phyloP scores from a whole-genome alignment of 202 grass and related monocot genomes.

The Carex arenaria region DNA sequence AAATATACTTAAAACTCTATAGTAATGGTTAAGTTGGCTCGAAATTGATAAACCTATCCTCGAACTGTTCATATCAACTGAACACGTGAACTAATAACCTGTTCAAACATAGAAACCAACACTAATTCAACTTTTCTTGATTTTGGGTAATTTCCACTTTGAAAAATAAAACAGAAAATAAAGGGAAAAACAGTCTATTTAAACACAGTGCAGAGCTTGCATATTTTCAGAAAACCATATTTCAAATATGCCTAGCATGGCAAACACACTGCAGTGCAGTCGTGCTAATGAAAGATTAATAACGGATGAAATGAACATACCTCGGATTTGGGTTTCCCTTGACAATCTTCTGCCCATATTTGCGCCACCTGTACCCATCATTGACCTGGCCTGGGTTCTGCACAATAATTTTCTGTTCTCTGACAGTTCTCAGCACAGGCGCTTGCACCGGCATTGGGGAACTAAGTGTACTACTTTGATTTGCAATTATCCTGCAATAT shows the following conservation, averaged over 20 bases:
- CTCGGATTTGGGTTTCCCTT: constrained; percentile 98
- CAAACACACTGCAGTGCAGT: neutral
- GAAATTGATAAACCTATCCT: neutral
- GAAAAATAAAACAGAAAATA: neutral
- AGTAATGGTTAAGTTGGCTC: neutral
- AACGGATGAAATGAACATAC: constrained; percentile 25
- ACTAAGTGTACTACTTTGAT: constrained; percentile 22
- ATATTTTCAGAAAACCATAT: neutral
- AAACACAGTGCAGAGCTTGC: neutral
- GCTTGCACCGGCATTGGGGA: constrained; percentile 36
- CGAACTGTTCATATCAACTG: neutral
- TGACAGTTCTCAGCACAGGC: constrained; percentile 68
- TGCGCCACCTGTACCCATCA: constrained; percentile 98
- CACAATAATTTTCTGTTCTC: constrained; percentile 84
- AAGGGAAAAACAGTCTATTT: neutral
- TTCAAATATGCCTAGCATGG: neutral
- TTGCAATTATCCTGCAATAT: constrained; percentile 50
- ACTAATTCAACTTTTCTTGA: neutral
- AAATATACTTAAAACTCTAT: neutral
- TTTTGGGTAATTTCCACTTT: neutral
- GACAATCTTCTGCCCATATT: constrained; percentile 97
- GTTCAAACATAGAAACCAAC: neutral
- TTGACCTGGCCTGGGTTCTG: constrained; percentile 67
- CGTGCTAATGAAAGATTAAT: neutral
- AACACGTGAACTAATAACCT: neutral